phyloP scores from a whole-genome alignment of 495 filamentous ascomycete species.

The Penicillium longicatenatum region DNA sequence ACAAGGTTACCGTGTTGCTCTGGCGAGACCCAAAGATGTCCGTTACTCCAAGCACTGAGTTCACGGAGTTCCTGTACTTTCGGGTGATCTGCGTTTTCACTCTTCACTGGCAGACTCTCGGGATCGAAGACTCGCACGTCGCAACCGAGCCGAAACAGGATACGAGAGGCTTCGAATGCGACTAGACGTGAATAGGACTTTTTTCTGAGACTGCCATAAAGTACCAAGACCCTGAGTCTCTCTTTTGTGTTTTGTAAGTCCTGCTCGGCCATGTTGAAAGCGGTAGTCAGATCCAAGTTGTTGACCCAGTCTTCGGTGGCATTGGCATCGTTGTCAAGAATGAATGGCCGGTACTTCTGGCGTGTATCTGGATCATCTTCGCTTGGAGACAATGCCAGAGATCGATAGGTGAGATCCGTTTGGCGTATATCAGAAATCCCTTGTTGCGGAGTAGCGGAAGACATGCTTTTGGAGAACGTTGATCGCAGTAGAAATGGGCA shows the following conservation, averaged over 20 bases:
- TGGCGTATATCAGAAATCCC: conserved; percentile 5
- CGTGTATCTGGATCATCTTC: conserved; percentile 54
- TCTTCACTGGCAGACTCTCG: conserved; percentile 61
- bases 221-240: conserved; percentile 61
- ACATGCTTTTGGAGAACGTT: background rate
- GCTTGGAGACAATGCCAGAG: conserved; percentile 42
- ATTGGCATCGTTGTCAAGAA: conserved; percentile 33
- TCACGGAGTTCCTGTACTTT: conserved; percentile 69
- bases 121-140: conserved; percentile 70
- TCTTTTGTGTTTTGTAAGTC: conserved; percentile 43
- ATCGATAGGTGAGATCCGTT: conserved; percentile 14
- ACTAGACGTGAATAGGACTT: conserved; percentile 65
- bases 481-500: background rate
- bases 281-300: conserved; percentile 58
- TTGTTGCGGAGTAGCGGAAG: background rate
- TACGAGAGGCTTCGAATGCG: conserved; percentile 60
- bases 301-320: conserved; percentile 54
- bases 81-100: conserved; percentile 54
- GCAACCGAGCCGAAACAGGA: conserved; percentile 67
- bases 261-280: conserved; percentile 50
- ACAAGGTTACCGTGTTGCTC: conserved; percentile 75
- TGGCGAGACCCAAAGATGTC: conserved; percentile 68
- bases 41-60: conserved; percentile 68
- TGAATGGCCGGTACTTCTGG: conserved; percentile 60
- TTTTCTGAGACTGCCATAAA: conserved; percentile 62